Percentiles rank a stretch among this genome's conserved stretches.
phyloP scores from a whole-genome alignment of 805 yeast genomes.

The Blastobotrys parvus region DNA sequence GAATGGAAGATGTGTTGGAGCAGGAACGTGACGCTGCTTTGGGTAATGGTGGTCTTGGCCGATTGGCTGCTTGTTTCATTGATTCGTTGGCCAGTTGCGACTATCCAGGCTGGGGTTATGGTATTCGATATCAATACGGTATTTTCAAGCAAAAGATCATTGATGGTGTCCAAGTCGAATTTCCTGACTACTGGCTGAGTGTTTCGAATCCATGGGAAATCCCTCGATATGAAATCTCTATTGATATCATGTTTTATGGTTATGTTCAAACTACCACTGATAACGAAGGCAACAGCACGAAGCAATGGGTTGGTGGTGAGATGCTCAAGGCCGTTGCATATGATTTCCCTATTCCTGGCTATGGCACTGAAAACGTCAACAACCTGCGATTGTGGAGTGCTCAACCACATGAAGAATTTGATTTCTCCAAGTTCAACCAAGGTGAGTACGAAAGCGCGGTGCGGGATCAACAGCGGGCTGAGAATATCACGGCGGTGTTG shows the following conservation, averaged over 20 bases:
- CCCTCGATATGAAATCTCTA: conserved; percentile 74
- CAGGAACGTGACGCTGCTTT: conserved; percentile 91
- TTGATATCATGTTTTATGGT: conserved; percentile 88
- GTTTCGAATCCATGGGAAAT: conserved; percentile 92
- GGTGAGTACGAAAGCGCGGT: conserved; percentile 89
- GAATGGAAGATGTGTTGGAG: conserved; percentile 73
- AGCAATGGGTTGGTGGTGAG: conserved; percentile 82
- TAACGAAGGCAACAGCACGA: conserved; percentile 47
- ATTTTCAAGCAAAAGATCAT: conserved; percentile 83
- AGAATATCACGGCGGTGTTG: conserved; percentile 83
- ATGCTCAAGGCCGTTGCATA: conserved; percentile 82
- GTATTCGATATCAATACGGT: conserved; percentile 88
- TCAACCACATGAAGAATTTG: conserved; percentile 84
- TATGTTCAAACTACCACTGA: conserved; percentile 48
- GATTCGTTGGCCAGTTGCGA: conserved; percentile 81
- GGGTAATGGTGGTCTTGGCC: conserved; percentile 93
- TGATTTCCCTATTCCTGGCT: conserved; percentile 92
- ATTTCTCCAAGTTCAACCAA: conserved; percentile 79
- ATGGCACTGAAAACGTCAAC: conserved; percentile 65
- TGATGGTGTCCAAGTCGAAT: conserved; percentile 89
- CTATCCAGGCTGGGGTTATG: conserved; percentile 96
- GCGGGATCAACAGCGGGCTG: conserved; percentile 77
- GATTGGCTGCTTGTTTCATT: conserved; percentile 89
- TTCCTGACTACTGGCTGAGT: conserved; percentile 91
- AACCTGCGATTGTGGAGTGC: conserved; percentile 88